Base-by-base conservation (phyloP, 371 early-diverging fungal genomes). In the Mucor racemosus region DNA sequence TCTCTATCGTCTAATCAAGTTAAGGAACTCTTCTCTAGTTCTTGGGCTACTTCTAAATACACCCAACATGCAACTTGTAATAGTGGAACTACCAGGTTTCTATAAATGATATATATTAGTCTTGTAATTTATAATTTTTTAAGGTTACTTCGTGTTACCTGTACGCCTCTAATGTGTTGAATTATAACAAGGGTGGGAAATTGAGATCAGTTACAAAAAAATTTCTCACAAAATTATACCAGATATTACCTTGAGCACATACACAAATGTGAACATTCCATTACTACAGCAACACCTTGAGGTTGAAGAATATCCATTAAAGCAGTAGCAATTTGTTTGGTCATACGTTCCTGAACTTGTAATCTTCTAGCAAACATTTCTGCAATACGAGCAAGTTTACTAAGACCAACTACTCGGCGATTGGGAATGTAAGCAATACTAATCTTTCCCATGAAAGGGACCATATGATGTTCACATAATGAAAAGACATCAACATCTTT, bases 391-490 rank as follows among this genome's bases (percentile, higher is more conserved):
- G 99, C 99, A 66, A 99, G 84, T 76, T 99, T 99, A 80, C 94
- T 94, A 63, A 99, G 85, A 19, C 99, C 99, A 55, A 99, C 85
- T 5, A 99, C 99, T 31, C 92, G 89, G 60, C 94, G 87, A 74
- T 97, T 94, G 26, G 99, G 98, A 65, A 99, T 94, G 78, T 99
- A 99, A 11, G 95, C 98, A 67, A 99, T 98, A 65, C 89, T 87
- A 62, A 98, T 90, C 89, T 95, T 98, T 65, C 98, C 98, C 64
- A 90, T 89, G 69, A 99, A 97, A 5, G 99, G 99, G 0, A 99
- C 99, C 90, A 98, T 86, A 72, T 99, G 99, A 79, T 99, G 99
- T 78, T 99, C 99, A 80, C 99, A 99, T 60, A 98, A 79, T 15
- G 96, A 95, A 74, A 95, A 97, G 3, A 98, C 88, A 66, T 95